Evolutionary conservation across 2,329 filamentous ascomycete species (phyloP).

Genomic region (Rutstroemia sydowiana): DNA sequence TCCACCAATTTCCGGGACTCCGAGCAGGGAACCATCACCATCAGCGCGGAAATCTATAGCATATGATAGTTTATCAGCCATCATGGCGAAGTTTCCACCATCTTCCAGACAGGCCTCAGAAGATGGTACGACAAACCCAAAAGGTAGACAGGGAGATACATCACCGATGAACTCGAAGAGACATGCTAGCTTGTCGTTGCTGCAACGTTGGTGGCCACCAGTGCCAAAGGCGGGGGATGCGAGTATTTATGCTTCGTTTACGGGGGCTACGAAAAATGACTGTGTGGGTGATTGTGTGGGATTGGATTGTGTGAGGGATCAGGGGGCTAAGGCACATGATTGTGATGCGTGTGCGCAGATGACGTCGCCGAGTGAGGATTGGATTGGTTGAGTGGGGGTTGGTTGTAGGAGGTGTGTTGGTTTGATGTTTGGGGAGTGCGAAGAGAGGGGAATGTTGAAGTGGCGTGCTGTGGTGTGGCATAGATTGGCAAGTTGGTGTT

Average conservation of each 20-base stretch:
- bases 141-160: not conserved
- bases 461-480: too few species aligned
- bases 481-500: too few species aligned
- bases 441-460: too few species aligned
- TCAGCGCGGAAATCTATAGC: not conserved
- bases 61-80: not conserved
- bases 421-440: not conserved
- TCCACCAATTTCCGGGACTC: not conserved
- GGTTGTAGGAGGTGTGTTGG: not conserved
- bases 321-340: constrained; percentile 2
- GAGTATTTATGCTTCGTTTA: constrained; percentile 14
- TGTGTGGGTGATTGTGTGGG: not conserved
- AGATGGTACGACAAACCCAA: not conserved
- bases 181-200: not conserved
- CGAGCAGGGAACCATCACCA: not conserved
- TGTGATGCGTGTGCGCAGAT: constrained; percentile 15
- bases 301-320: not conserved
- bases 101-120: not conserved
- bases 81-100: not conserved
- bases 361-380: constrained; percentile 19
- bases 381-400: constrained; percentile 14
- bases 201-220: not conserved
- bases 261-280: constrained; percentile 5
- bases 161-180: not conserved
- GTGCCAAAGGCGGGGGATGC: constrained; percentile 8